Evolutionary conservation across 306 rosid species (phyloP), one percentile per base, ranked within the genome.

Genomic region (Ziziphus jujuba): DNA sequence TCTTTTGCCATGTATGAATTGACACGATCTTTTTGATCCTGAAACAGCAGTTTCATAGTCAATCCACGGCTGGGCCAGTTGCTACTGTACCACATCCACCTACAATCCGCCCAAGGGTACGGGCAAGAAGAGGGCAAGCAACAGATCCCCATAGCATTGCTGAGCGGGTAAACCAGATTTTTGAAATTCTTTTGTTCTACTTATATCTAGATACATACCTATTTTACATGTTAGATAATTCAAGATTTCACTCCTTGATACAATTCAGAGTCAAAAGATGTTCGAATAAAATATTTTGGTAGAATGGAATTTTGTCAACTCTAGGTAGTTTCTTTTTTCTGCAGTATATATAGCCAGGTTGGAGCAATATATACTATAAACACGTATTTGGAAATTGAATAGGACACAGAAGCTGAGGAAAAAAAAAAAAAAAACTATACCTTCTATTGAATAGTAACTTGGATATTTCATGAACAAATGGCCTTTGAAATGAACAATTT

Each of bases 121-220:
- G 99, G 79, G 99, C 99, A 51, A 83, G 99, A 74, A 87, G 99
- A 67, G 99, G 99, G 33, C 97, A 95, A 78, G 99, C 99, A 24
- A 95, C 99, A 1, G 99, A 95, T 66, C 99, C 99, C 55, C 99
- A 95, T 66, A 95, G 99, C 62, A 95, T 95, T 47, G 97, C 99
- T 31, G 99, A 95, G 72, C 45, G 99, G 81, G 99, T 95, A 87
- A 70, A 50, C 23, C 33, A 62, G 19, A 23, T 5, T 20, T 10
- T 28, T 50, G 14, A 8, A 3, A 40, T 49, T 67, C 58, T 56
- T 23, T 38, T 65, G 23, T 56, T 31, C 56, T n/a, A 20, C 19
- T 36, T 25, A 2, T 9, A 6, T 40, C 22, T 40, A 65, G n/a
- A 17, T 19, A 54, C 15, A 16, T 21, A 24, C 7, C 12, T 36